Evolutionary conservation across 2,329 filamentous ascomycete species (phyloP).

Genomic region (Tricladium varicosporioides): DNA sequence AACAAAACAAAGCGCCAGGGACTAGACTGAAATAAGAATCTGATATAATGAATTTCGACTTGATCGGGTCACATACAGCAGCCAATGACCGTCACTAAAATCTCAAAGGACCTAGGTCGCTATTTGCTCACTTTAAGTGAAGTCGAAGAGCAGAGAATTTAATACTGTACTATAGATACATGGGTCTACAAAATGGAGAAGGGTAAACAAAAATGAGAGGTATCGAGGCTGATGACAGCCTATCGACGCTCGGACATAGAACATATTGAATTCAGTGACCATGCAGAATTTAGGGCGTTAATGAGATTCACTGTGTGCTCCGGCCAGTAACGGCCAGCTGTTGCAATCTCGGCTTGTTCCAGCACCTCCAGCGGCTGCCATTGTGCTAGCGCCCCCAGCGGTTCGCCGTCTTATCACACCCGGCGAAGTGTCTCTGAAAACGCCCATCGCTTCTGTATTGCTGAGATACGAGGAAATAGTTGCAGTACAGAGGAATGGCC

Average conservation of each 20-base stretch:
- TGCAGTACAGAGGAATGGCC: background rate
- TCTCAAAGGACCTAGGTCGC: background rate
- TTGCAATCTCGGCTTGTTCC: background rate
- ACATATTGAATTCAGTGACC: background rate
- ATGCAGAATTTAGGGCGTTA: background rate
- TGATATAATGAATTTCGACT: background rate
- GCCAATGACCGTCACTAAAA: background rate
- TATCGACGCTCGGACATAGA: background rate
- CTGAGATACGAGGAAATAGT: background rate
- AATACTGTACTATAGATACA: background rate
- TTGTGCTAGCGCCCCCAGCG: background rate
- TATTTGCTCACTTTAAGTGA: background rate
- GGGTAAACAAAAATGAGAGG: background rate
- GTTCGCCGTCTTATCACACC: background rate
- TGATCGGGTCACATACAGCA: background rate
- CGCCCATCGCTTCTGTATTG: background rate
- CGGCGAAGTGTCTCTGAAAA: background rate
- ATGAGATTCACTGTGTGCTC: background rate
- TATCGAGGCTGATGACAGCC: background rate
- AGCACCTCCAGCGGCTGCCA: background rate
- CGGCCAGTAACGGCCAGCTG: background rate
- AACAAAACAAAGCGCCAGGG: background rate
- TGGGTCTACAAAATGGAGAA: background rate
- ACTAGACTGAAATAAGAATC: background rate
- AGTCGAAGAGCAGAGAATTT: background rate